A percentile compares a stretch with the other conserved stretches of the same genome.
These are phyloP conservation scores for Diaporthe ampelina DNA, from an alignment of 2,329 filamentous ascomycete genomes.

Conservation along the genomic window DNA sequence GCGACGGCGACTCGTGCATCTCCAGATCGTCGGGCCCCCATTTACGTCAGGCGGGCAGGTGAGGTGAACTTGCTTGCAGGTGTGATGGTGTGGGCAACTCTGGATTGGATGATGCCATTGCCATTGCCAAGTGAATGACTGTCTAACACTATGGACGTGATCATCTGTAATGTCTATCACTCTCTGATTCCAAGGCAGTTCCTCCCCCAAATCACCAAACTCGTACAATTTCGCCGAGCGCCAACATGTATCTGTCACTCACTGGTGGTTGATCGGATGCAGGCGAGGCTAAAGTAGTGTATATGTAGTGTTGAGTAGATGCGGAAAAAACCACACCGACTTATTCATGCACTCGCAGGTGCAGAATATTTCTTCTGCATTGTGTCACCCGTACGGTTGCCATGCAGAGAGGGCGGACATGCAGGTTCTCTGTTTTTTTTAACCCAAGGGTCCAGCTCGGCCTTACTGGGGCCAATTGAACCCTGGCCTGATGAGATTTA, in stretches of 20 bases:
- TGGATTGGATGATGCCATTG: constrained; percentile 19
- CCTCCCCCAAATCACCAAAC: background rate
- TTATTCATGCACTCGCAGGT: constrained; percentile 24
- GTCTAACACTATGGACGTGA: background rate
- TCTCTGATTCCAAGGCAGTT: background rate
- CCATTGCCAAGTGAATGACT: background rate
- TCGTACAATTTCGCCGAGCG: constrained; percentile 6
- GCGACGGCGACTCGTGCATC: constrained; percentile 29
- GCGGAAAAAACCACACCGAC: background rate
- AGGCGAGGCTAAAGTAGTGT: background rate
- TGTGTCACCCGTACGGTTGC: background rate
- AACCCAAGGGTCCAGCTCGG: constrained; percentile 20
- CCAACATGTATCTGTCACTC: background rate
- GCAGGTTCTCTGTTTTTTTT: constrained; percentile 1
- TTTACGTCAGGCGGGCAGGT: constrained; percentile 17
- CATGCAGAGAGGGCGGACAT: constrained; percentile 11
- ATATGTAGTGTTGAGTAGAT: background rate
- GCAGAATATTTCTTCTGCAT: background rate
- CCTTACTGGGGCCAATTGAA: constrained; percentile 16
- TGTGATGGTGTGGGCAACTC: background rate
- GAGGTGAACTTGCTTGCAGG: background rate
- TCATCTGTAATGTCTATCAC: background rate
- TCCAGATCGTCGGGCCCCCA: constrained; percentile 18
- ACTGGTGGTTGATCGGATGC: background rate
- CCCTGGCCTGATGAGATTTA: background rate